phyloP scores from a whole-genome alignment of 1,284 basidiomycete genomes.

The Flammula alnicola region DNA sequence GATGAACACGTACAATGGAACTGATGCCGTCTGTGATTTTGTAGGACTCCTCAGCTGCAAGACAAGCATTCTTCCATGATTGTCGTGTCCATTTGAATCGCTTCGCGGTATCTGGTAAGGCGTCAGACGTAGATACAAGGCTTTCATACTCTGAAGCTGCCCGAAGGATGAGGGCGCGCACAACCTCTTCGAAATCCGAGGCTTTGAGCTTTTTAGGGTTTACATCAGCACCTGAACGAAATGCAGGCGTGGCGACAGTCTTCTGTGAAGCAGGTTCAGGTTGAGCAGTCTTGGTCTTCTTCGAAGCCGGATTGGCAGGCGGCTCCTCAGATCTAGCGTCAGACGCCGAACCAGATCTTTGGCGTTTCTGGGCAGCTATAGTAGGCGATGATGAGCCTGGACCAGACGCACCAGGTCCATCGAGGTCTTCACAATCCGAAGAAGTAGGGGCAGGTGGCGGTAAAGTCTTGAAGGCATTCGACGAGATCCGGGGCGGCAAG shows the following conservation, averaged over 20 bases:
- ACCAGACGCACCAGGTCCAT: too few species aligned
- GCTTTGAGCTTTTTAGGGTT: constrained; percentile 6
- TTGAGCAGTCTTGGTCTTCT: too few species aligned
- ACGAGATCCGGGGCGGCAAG: too few species aligned
- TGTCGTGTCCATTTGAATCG: constrained; percentile 14
- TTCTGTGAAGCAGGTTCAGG: too few species aligned
- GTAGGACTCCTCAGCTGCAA: constrained; percentile 3
- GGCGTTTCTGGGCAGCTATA: too few species aligned
- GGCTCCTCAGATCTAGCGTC: too few species aligned
- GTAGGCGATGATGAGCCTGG: too few species aligned
- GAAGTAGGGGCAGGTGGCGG: too few species aligned
- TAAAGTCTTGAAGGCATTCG: too few species aligned
- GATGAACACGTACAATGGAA: constrained; percentile 6
- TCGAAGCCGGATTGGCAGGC: too few species aligned
- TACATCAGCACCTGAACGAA: neutral
- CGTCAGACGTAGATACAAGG: constrained; percentile 10
- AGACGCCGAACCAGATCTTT: too few species aligned
- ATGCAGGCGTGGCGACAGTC: neutral
- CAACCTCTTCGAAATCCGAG: constrained; percentile 11
- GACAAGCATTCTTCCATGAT: constrained; percentile 8
- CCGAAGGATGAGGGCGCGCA: constrained; percentile 10
- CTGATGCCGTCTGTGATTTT: constrained; percentile 6
- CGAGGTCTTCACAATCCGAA: too few species aligned
- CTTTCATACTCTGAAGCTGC: constrained; percentile 13
- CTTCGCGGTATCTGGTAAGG: constrained; percentile 9